Base-by-base conservation (phyloP, 2,329 filamentous ascomycete species). In the Neonectria punicea region DNA sequence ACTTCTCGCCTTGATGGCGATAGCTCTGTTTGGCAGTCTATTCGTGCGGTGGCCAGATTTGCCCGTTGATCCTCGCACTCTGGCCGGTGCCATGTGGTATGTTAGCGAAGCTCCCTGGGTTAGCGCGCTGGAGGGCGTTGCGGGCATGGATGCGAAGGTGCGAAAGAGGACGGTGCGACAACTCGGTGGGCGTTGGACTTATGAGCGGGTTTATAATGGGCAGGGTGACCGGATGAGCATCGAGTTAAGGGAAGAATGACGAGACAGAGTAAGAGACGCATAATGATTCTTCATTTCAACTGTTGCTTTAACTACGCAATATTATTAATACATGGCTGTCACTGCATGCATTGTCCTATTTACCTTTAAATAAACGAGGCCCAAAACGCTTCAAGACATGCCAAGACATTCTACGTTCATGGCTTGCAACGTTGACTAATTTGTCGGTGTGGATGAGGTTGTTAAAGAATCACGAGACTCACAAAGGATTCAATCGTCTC, bases 51-150 rank as follows among this genome's bases (percentile, higher is more conserved):
- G 80, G 79, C 83, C 80, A 2, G 75, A 77, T 22, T 76, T 85
- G 74, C 81, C 82, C 0, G 78, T 83, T 2, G 82, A 84, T 36
- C 84, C 83, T 32, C 80, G 81, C 22, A 83, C 75, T 4, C 73
- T 86, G 10, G 82, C 80, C 0, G 83, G 82, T 2, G 74, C 80
- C 5, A 73, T 84, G 77, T 82, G 79, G 67, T 83, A 83, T 18
- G 76, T 81, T 2, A 55, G 66, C 41, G 70, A 72, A 8, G 53
- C 57, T 14, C 53, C 25, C 20, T 47, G 57, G 30, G 39, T 43
- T 14, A 53, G 57, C 13, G 51, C 57, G 4, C 47, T 65, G 3
- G 16, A 2, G 7, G 62, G 57, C 3, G 5, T 65, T 13, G 57
- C 57, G 1, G 18, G 6, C 4, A n/a, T 65, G 3, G 47, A 55